Conservation (phyloP, 2,329 filamentous ascomycete genomes). For the Acephala macrosclerotiorum region DNA sequence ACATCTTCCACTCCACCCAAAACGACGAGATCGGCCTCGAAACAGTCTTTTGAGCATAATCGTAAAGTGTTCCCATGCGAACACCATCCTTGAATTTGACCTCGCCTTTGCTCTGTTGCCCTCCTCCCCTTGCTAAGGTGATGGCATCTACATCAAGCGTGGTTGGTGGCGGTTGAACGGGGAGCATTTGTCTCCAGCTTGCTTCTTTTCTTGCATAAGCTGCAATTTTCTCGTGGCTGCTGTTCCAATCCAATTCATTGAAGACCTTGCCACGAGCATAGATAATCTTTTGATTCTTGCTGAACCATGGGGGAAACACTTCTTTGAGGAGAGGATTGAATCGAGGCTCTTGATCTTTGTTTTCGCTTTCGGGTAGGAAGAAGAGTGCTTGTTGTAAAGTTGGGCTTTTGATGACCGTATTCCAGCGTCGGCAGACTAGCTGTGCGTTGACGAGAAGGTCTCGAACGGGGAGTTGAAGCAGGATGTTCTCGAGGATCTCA, state of each 20-base stretch:
- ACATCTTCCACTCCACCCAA: constrained; percentile 22
- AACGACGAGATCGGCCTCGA: constrained; percentile 21
- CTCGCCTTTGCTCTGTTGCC: neutral
- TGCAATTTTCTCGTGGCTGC: neutral
- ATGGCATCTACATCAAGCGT: constrained; percentile 12
- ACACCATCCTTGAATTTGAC: constrained; percentile 12
- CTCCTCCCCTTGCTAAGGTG: neutral
- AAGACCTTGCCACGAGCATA: constrained; percentile 9
- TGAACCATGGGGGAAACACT: constrained; percentile 22
- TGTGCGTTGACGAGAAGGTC: constrained; percentile 25
- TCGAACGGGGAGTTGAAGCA: constrained; percentile 22
- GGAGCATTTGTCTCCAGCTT: constrained; percentile 29
- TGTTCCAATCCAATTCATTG: constrained; percentile 17
- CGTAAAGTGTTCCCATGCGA: constrained; percentile 23
- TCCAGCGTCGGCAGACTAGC: constrained; percentile 23
- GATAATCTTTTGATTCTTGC: neutral
- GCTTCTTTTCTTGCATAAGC: constrained; percentile 25
- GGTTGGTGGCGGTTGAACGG: constrained; percentile 19
- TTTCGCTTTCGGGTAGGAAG: constrained; percentile 14
- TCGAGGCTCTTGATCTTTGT: neutral
- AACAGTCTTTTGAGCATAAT: constrained; percentile 17
- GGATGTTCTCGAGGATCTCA: constrained; percentile 24
- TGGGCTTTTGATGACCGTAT: constrained; percentile 12
- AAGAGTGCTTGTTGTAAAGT: constrained; percentile 20
- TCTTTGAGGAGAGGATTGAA: constrained; percentile 23